Conservation (phyloP, 306 rosid genomes). For the Pueraria montana region DNA sequence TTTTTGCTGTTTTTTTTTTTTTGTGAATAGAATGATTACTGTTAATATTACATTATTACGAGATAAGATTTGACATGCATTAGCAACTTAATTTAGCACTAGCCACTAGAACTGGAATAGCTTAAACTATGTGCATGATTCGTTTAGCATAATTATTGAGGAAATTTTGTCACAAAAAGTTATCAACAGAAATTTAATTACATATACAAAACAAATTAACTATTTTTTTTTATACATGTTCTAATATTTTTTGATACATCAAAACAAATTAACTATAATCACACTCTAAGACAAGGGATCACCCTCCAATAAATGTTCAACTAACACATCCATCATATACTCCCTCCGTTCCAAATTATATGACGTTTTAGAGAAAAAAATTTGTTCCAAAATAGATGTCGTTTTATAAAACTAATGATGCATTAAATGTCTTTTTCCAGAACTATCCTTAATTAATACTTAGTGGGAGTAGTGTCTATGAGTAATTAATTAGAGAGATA, state of each 20-base stretch:
- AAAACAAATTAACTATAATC: background rate
- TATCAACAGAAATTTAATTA: background rate
- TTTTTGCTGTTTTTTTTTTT: no score
- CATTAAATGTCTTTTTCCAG: no score
- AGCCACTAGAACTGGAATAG: background rate
- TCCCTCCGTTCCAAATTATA: no score
- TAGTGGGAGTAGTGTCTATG: no score
- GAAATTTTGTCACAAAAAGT: background rate
- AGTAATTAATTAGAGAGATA: no score
- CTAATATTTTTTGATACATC: no score
- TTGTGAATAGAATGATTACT: no score
- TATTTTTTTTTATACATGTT: no score
- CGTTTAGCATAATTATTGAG: background rate
- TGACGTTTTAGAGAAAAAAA: no score
- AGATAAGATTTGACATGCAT: background rate
- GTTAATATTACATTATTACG: background rate
- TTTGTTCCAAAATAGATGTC: no score
- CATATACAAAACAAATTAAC: background rate
- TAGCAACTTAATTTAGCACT: background rate
- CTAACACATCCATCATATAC: background rate
- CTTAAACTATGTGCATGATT: background rate
- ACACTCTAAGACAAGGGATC: background rate
- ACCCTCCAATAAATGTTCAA: background rate
- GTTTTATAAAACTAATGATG: no score
- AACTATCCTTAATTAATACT: no score